Base-by-base conservation (phyloP, 441 rosid species). In the Capsella rubella region DNA sequence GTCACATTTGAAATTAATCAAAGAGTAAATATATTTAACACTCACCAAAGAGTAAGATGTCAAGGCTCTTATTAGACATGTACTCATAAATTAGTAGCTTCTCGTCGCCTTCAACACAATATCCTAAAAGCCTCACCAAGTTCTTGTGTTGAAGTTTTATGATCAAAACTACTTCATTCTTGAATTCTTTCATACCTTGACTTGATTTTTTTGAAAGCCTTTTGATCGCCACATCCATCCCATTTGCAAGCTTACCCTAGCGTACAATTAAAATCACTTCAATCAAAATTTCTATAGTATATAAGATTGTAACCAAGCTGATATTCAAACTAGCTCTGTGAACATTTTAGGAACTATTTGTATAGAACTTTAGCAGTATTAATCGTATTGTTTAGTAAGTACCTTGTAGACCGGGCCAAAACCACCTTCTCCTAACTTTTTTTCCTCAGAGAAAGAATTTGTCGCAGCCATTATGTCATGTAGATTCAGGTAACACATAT, bases 91-190 rank as follows among this genome's bases (percentile, higher is more conserved):
- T 43, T 4, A 13, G 46, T 2, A 12, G n/a, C 5, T 42, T 42
- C 6, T 12, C 46, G 46, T 42, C 6, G 0, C 49, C 49, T 8
- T 43, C 47, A 14, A 43, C 47, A 43, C 47, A 43, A 4, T 43
- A 43, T 43, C 47, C 47, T 42, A 86, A 45, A 27, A 86, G 81
- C 73, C 86, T 82, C 0, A 82, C 88, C 13, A 86, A 84, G 60
- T 86, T 84, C 47, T 77, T 81, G 72, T 84, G 90, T 49, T 86
- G 90, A 74, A 84, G 90, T 67, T 81, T 86, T n/a, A 67, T 81
- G 18, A 84, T 82, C 21, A 86, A 71, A 52, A 57, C 69, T 13
- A 84, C 84, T 80, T 86, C 90, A 40, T 83, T 84, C 74, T 71
- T 80, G 64, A 84, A 86, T 67, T 86, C 90, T 42, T 77, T 82